phyloP scores from a whole-genome alignment of 371 early-diverging fungal species.

The Apophysomyces elegans region DNA sequence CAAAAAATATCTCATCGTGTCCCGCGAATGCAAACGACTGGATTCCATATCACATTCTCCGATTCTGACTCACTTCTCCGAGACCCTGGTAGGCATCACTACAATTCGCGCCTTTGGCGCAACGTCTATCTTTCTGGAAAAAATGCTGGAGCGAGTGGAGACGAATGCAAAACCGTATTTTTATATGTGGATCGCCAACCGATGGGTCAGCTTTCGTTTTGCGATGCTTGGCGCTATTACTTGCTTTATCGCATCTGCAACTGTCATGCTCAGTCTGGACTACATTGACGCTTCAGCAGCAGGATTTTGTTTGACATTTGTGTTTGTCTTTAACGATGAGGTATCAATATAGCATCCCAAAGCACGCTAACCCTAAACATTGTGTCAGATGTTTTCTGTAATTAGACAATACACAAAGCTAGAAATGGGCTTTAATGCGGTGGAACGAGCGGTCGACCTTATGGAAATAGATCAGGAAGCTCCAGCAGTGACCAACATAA shows the following conservation, averaged over 20 bases:
- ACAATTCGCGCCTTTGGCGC: conserved; percentile 75
- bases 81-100: conserved; percentile 50
- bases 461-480: conserved; percentile 79
- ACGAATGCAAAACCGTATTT: conserved; percentile 72
- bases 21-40: conserved; percentile 82
- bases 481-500: conserved; percentile 49
- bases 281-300: conserved; percentile 70
- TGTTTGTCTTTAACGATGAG: conserved; percentile 70
- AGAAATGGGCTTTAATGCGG: conserved; percentile 84
- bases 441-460: conserved; percentile 88
- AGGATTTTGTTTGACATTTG: conserved; percentile 77
- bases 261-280: conserved; percentile 48
- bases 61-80: conserved; percentile 69
- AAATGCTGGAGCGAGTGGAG: conserved; percentile 60
- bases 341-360: conserved; percentile 18
- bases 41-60: conserved; percentile 78
- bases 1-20: conserved; percentile 67
- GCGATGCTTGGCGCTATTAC: conserved; percentile 70
- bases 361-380: not conserved
- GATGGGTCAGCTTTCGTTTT: conserved; percentile 82
- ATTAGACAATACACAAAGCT: conserved; percentile 74
- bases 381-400: conserved; percentile 62
- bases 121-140: conserved; percentile 59
- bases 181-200: conserved; percentile 77
- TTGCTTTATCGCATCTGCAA: conserved; percentile 57